phyloP scores from a whole-genome alignment of 2,329 filamentous ascomycete species.

The Penicillium sp. region DNA sequence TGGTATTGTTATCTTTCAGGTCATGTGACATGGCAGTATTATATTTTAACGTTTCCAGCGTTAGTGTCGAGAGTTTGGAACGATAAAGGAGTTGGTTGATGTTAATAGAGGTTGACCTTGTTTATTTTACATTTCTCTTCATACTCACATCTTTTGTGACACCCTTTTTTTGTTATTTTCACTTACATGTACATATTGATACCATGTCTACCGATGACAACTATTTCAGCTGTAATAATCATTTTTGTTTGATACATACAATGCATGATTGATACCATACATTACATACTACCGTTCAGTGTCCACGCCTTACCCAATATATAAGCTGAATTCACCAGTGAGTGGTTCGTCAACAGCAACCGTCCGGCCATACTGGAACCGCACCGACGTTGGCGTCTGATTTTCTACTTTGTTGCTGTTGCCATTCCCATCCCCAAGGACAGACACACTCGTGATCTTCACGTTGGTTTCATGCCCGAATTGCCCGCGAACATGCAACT shows the following conservation, averaged over 20 bases:
- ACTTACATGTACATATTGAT: slow-evolving; percentile 10
- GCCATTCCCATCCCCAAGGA: slow-evolving; percentile 23
- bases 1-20: neutral
- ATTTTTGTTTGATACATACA: neutral
- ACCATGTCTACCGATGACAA: neutral
- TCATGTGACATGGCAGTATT: neutral
- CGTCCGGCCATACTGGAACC: neutral
- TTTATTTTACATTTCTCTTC: neutral
- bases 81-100: slow-evolving; percentile 5
- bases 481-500: slow-evolving; percentile 27
- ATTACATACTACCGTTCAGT: neutral
- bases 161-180: neutral
- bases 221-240: neutral
- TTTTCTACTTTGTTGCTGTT: too few relatives aligned
- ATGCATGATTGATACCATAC: neutral
- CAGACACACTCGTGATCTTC: slow-evolving; percentile 28
- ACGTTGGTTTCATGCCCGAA: slow-evolving; percentile 26
- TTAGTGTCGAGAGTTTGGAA: neutral
- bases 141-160: neutral
- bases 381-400: neutral
- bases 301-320: slow-evolving; percentile 2
- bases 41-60: neutral
- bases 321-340: neutral
- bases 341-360: neutral
- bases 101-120: neutral